Conservation (phyloP, 352 stramenopile genomes). For the Phytophthora kernoviae region DNA sequence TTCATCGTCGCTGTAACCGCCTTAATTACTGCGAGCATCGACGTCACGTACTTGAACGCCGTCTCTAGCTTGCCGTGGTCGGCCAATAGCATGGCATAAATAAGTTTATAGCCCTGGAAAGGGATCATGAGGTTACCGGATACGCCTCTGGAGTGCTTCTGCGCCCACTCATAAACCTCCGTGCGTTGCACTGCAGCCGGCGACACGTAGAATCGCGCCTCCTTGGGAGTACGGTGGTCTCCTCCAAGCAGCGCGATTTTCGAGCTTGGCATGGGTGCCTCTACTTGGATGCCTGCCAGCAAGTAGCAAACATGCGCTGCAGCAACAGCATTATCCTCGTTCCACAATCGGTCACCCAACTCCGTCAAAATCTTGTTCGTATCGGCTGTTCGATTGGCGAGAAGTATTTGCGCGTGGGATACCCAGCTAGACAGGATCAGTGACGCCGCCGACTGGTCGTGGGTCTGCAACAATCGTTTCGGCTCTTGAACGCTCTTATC, state of each 20-base stretch:
- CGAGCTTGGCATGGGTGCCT: conserved; percentile 74
- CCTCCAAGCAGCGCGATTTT: conserved; percentile 85
- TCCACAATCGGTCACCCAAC: conserved; percentile 84
- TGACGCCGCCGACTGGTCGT: conserved; percentile 41
- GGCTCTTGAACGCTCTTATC: conserved; percentile 87
- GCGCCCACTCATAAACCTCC: conserved; percentile 87
- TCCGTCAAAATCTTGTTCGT: conserved; percentile 86
- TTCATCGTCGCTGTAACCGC: conserved; percentile 80
- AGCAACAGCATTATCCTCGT: conserved; percentile 62
- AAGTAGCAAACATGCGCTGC: conserved; percentile 87
- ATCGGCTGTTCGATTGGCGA: conserved; percentile 81
- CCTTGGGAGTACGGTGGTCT: conserved; percentile 68
- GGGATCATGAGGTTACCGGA: conserved; percentile 71
- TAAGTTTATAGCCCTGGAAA: conserved; percentile 91
- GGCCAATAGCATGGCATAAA: conserved; percentile 86
- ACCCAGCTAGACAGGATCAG: conserved; percentile 77
- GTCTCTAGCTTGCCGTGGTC: conserved; percentile 86
- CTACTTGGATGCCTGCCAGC: conserved; percentile 67
- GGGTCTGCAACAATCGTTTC: conserved; percentile 62
- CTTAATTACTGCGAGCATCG: conserved; percentile 83
- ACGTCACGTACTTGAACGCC: conserved; percentile 87
- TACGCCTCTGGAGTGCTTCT: conserved; percentile 58
- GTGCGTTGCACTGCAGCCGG: conserved; percentile 78
- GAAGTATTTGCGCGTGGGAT: conserved; percentile 77
- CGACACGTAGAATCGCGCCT: conserved; percentile 87